phyloP scores from a whole-genome alignment of 2,329 filamentous ascomycete genomes.

The Lasiodiplodia theobromae region DNA sequence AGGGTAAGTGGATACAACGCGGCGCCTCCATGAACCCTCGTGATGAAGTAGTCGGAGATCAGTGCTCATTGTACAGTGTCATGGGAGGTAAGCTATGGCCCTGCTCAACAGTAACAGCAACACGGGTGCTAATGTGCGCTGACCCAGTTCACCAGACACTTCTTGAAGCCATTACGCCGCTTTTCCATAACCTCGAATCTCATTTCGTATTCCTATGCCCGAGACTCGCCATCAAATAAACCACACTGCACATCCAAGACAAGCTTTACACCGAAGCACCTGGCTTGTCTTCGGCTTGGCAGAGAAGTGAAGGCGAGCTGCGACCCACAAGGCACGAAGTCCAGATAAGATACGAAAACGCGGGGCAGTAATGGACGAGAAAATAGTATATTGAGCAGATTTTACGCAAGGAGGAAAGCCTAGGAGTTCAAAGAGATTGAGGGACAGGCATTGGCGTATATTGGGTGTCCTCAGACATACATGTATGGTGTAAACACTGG shows the following conservation, averaged over 20 bases:
- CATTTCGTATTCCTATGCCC: not conserved
- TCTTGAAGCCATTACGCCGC: not conserved
- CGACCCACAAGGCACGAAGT: not conserved
- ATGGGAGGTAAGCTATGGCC: not conserved
- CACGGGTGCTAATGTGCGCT: not conserved
- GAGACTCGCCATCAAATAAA: not conserved
- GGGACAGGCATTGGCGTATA: too few species aligned
- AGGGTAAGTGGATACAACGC: not conserved
- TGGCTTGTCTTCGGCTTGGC: not conserved
- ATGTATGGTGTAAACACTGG: too few species aligned
- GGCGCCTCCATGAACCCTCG: not conserved
- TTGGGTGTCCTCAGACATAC: too few species aligned
- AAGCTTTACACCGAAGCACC: not conserved
- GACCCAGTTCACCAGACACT: not conserved
- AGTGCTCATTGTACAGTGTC: not conserved
- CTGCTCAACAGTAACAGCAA: not conserved
- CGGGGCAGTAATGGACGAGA: not conserved
- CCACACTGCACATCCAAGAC: not conserved
- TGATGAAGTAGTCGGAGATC: not conserved
- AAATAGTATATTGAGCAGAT: not conserved
- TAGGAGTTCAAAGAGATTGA: too few species aligned
- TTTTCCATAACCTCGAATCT: not conserved
- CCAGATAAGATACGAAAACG: not conserved
- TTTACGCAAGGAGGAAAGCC: too few species aligned
- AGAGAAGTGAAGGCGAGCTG: not conserved